These are phyloP conservation scores for Achlya hypogyna DNA, from an alignment of 352 stramenopile species.

Conservation along the genomic window DNA sequence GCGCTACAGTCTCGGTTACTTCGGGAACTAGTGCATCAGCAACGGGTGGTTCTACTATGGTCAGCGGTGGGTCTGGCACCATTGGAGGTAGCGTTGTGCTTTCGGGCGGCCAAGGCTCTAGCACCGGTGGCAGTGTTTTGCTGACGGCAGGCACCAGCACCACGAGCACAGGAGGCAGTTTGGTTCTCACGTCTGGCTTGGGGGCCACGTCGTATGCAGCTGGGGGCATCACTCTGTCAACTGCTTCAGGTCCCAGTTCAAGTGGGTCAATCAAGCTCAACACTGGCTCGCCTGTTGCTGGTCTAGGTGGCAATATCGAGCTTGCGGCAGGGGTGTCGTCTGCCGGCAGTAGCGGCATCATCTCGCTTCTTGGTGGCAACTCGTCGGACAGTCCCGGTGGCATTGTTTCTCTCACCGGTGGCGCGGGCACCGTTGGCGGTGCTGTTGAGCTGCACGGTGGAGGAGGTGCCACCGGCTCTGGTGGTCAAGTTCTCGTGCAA, in stretches of 20 bases:
- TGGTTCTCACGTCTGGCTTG: slow-evolving; percentile 3
- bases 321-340: background rate
- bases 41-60: background rate
- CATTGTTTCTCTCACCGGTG: background rate
- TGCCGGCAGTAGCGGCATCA: background rate
- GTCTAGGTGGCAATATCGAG: slow-evolving; percentile 9
- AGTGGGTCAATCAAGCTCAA: slow-evolving; percentile 9
- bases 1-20: background rate
- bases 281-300: slow-evolving; percentile 1
- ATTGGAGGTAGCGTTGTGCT: slow-evolving; percentile 7
- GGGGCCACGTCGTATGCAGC: slow-evolving; percentile 10
- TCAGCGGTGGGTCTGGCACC: slow-evolving; percentile 9
- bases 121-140: slow-evolving; percentile 8
- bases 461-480: background rate
- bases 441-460: background rate
- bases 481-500: slow-evolving; percentile 1
- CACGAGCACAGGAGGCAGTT: background rate
- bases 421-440: background rate
- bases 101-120: slow-evolving; percentile 4
- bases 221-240: slow-evolving; percentile 7
- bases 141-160: slow-evolving; percentile 3
- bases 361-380: background rate
- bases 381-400: background rate
- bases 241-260: slow-evolving; percentile 6
- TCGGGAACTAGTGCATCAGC: slow-evolving; percentile 5